A percentile compares a stretch with the other conserved stretches of the same genome.
These are phyloP conservation scores for Sextonia rubra DNA, from an alignment of 164 flowering plant genomes.

Conservation along the genomic window DNA sequence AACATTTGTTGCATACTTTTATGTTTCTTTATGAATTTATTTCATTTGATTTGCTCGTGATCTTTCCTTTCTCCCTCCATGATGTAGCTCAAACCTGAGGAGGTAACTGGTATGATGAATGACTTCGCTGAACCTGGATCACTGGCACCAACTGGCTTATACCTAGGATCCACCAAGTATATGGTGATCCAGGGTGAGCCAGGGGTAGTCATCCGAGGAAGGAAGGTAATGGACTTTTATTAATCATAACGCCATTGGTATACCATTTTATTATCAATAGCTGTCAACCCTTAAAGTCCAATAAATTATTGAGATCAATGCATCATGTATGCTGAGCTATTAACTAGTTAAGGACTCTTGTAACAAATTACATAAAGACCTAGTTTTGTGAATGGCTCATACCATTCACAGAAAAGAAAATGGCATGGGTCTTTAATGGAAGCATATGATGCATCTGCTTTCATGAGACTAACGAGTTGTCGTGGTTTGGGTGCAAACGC, in stretches of 20 bases:
- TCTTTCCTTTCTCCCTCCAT: not conserved
- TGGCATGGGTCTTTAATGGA: not conserved
- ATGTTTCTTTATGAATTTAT: too few species aligned
- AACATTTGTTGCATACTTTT: too few species aligned
- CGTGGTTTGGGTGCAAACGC: too few species aligned
- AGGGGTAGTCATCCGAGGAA: slow-evolving; percentile 18
- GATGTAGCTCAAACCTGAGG: slow-evolving; percentile 4
- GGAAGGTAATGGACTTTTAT: slow-evolving; percentile 10
- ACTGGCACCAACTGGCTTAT: slow-evolving; percentile 14
- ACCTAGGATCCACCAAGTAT: slow-evolving; percentile 14
- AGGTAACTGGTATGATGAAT: slow-evolving; percentile 8
- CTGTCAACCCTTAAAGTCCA: not conserved
- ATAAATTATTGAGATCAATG: not conserved
- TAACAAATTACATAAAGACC: too few species aligned
- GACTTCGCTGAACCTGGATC: slow-evolving; percentile 13
- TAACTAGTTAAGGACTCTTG: not conserved
- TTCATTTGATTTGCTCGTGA: not conserved
- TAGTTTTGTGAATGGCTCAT: not conserved
- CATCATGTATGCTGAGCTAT: not conserved
- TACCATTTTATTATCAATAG: not conserved
- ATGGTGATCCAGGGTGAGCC: slow-evolving; percentile 19
- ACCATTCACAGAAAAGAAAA: not conserved
- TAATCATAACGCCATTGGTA: not conserved
- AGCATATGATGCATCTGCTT: too few species aligned
- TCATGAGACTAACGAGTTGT: too few species aligned